A percentile compares a stretch with the other conserved stretches of the same genome.
These are phyloP conservation scores for Pelargonium fulgidum DNA, from an alignment of 441 rosid genomes.

Conservation along the genomic window DNA sequence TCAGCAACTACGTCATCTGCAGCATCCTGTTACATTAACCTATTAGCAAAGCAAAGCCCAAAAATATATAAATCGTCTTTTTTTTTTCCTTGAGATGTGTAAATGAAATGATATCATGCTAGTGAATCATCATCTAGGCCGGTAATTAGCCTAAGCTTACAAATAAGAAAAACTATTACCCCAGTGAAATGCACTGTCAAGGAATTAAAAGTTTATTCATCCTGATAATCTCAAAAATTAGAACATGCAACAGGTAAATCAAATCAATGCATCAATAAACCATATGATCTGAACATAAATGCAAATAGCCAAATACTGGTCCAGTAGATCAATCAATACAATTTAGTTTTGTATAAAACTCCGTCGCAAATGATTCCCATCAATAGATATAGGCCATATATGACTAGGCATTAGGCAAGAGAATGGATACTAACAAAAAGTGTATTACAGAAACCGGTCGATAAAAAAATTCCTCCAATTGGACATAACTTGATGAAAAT, in stretches of 20 bases:
- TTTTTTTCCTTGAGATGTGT: background rate
- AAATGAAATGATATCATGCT: background rate
- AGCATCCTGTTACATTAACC: constrained; percentile 48
- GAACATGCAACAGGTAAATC: background rate
- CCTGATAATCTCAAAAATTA: background rate
- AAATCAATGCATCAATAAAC: background rate
- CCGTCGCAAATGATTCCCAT: no score
- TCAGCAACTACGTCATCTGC: constrained; percentile 41
- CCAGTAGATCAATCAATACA: background rate
- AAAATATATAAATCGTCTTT: background rate
- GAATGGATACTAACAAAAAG: background rate
- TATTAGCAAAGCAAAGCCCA: constrained; percentile 17
- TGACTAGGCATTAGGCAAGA: no score
- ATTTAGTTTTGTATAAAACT: background rate
- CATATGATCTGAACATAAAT: background rate
- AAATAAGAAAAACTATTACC: background rate
- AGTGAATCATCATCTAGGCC: background rate
- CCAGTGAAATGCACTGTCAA: background rate
- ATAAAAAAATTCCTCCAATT: background rate
- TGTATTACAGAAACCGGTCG: background rate
- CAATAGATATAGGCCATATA: no score
- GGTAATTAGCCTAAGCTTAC: background rate
- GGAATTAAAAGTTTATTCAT: background rate
- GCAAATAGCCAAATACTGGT: no score
- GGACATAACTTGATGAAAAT: background rate